Base-by-base conservation (phyloP, 805 yeast genomes). In the Saccharomyces paradoxus region DNA sequence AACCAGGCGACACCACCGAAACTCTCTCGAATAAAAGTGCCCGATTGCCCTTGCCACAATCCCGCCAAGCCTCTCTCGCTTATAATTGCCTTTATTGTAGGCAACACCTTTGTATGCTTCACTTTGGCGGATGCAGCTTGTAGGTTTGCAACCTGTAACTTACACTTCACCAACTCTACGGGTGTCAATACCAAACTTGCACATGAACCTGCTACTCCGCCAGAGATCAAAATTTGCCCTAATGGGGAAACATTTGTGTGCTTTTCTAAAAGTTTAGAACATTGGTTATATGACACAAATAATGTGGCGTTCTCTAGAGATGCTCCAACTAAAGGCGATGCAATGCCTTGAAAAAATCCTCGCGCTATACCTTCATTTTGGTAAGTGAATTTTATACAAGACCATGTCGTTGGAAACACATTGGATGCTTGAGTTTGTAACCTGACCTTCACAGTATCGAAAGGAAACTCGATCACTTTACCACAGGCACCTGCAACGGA, bases 1-100 rank as follows among this genome's bases (percentile, higher is more conserved):
- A 91, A 91, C 97, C 97, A 91, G 1, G 92, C 84, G 3, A 96
- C 88, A 1, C 96, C 87, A 7, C 97, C 97, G 29, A 90, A 85
- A 41, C 88, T 78, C 67, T 91, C 98, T 62, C 97, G 78, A 1
- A 87, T 58, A 50, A 89, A 71, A 0, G 98, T 91, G 22, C 94
- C 84, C 0, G 83, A 74, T 60, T 90, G 90, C 1, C 98, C 98
- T 58, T 81, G 81, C 96, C 96, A 91, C 56, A 91, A 75, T 0
- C 96, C 97, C 9, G 60, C 47, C 0, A 88, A 6, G 0, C 97
- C 97, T 14, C 77, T 74, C 2, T 74, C 69, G 17, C 61, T 59
- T 21, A 81, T 62, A 0, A 87, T 75, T 3, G 72, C 67, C 41
- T 59, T 57, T 24, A 81, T 63, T 21, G 81, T 73, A 41, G 73